phyloP scores from a whole-genome alignment of 257 asterid species.

The Mitragyna speciosa region DNA sequence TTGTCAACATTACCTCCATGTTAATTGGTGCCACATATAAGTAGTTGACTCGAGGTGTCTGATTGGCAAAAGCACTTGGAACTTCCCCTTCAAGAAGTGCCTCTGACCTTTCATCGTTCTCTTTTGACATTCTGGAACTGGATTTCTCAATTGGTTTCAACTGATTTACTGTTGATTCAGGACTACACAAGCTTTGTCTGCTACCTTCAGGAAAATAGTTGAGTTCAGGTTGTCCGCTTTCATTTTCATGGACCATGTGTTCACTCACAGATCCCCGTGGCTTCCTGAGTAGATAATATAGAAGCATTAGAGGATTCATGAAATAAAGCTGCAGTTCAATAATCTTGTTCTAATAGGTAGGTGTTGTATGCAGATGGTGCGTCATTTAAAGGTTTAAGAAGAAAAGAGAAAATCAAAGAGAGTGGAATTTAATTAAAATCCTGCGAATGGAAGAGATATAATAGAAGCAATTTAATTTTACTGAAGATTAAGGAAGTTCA shows the following conservation, averaged over 20 bases:
- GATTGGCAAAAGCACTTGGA: not conserved
- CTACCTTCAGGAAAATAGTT: constrained; percentile 12
- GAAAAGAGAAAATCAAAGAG: not conserved
- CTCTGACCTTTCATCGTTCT: not conserved
- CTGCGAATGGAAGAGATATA: not conserved
- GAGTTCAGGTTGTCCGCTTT: not conserved
- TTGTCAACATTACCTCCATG: constrained; percentile 5
- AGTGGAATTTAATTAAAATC: not conserved
- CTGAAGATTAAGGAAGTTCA: not conserved
- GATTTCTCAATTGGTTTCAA: not conserved
- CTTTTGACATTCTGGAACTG: not conserved
- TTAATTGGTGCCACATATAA: not conserved
- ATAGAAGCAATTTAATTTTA: not conserved
- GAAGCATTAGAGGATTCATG: constrained; percentile 25
- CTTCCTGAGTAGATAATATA: constrained; percentile 17
- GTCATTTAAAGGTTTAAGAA: not conserved
- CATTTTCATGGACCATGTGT: constrained; percentile 16
- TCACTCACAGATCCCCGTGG: not conserved
- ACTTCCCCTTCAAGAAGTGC: constrained; percentile 7
- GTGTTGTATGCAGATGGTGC: not conserved
- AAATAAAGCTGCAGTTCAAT: not conserved
- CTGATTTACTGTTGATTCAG: constrained; percentile 12
- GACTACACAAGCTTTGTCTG: constrained; percentile 6
- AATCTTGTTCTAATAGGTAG: not conserved
- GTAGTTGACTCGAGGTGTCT: not conserved